Conservation (phyloP, 768 basidiomycete species). For the Lentinula raphanica region DNA sequence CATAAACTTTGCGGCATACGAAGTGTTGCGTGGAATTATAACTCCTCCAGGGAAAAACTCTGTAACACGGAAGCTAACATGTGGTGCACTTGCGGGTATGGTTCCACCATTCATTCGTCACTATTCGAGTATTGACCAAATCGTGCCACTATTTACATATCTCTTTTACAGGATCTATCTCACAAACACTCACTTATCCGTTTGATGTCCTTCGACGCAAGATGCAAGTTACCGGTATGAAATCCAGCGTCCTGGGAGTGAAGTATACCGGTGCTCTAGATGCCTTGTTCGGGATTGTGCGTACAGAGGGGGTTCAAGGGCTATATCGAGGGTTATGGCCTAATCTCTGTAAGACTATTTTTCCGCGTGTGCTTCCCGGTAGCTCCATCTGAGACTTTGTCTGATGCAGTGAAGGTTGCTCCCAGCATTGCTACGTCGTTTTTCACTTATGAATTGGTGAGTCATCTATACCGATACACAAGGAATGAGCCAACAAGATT, state of each 20-base stretch:
- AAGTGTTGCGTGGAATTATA: conserved; percentile 67
- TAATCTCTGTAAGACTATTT: conserved; percentile 63
- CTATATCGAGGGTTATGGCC: conserved; percentile 88
- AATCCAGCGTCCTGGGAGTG: conserved; percentile 47
- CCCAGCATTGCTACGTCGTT: conserved; percentile 86
- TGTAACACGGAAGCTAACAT: conserved; percentile 64
- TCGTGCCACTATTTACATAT: neutral
- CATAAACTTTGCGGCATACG: conserved; percentile 94
- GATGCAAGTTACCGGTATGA: conserved; percentile 91
- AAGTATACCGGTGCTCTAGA: conserved; percentile 81
- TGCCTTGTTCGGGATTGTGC: conserved; percentile 64
- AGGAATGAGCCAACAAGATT: neutral
- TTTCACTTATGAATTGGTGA: conserved; percentile 72
- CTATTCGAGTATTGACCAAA: neutral
- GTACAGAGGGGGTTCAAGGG: conserved; percentile 68
- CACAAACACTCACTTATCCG: conserved; percentile 92
- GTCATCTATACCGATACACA: conserved; percentile 11
- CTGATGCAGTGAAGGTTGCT: conserved; percentile 72
- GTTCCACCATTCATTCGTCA: conserved; percentile 1
- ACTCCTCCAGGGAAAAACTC: conserved; percentile 79
- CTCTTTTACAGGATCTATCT: conserved; percentile 83
- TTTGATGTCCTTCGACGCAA: conserved; percentile 93
- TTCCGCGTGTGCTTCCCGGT: neutral
- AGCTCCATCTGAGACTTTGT: neutral
- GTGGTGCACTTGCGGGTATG: conserved; percentile 83